Evolutionary conservation across 192 early-diverging fungal species (phyloP), one percentile per base, ranked within the genome.

Genomic region (Podila clonocystis): DNA sequence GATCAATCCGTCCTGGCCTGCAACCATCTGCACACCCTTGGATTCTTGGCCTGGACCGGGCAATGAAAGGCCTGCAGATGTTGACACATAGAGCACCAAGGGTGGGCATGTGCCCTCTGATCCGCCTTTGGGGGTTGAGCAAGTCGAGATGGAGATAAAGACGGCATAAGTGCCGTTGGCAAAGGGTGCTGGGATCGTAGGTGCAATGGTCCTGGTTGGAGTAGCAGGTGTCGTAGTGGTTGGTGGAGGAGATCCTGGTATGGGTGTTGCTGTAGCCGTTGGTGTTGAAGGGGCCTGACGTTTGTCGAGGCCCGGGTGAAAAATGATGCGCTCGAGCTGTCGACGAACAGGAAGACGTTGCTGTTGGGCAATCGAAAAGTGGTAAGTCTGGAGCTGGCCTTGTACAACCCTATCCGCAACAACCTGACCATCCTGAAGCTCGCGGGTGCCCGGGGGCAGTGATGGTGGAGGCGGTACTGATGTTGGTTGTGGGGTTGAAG

Each of bases 61-160:
- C n/a, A 80, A 55, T 0, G 77, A 67, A 9, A 68, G 60, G 20
- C 63, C 72, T 15, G 77, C 22, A 29, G 77, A 73, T 3, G 64
- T 71, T 22, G 77, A 80, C 2, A 73, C 66, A 36, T 73, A 80
- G 20, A 80, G 38, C 20, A 50, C 49, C 55, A 80, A 20, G 0
- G 70, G 70, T 13, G 76, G 66, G 41, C 70, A 73, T 2, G 55
- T 19, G 11, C 22, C 45, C 20, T 48, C n/a, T 15, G 52, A 15
- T 7, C 60, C 59, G 52, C 65, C 58, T 19, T 57, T 63, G 22
- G 77, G 77, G 9, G 77, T 63, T 0, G 70, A 72, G 45, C 77
- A 80, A 0, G 77, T 80, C 5, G 77, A 80, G n/a, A 80, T 62
- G 9, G 77, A 80, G 41, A 80, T 80, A 65, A 63, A 73, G 31